Base-by-base conservation (phyloP, 768 basidiomycete species). In the Lentinula aciculospora region DNA sequence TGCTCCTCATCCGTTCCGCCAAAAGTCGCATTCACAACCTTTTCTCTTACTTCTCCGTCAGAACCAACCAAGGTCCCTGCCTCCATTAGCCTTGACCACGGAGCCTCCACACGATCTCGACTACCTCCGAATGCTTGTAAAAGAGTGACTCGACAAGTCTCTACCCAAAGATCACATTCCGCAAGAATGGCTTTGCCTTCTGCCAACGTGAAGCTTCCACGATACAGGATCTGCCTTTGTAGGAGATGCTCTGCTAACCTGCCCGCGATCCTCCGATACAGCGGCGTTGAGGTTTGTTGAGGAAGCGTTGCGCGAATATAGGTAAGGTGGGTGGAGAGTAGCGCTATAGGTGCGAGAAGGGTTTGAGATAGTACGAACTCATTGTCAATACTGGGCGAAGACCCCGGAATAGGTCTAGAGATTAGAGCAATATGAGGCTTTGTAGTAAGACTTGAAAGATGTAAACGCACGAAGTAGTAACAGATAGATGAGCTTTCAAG, bases 81-180 rank as follows among this genome's bases (percentile, higher is more conserved):
- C 57, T 88, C 85, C 17, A 88, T 67, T 36, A 95, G 74, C 56
- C 78, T 78, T 50, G 80, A 73, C 94, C 95, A 96, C 3, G 92
- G 90, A 0, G 79, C 81, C 66, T 88, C 87, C 1, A 87, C 79
- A 17, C 84, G 79, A 53, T 70, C 73, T 63, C 68, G 77, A 48
- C 75, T 79, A 57, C 78, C 80, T 23, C 70, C 72, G 39, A 80
- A 70, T 37, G 70, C 68, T 10, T 72, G 78, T 44, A 69, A 73
- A 37, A 93, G 71, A 2, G 84, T 86, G 21, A 74, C 71, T 27
- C 82, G 80, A 58, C 85, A 90, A 6, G 89, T 88, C 71, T 92
- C 88, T 4, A 87, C 78, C 94, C 94, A 94, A 48, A 92, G 77
- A 65, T 85, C 80, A 74, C 83, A 84, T 69, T 98, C 94, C 1